phyloP scores from a whole-genome alignment of 225 moss, liverwort and hornwort species.

The Antitrichia curtipendula region DNA sequence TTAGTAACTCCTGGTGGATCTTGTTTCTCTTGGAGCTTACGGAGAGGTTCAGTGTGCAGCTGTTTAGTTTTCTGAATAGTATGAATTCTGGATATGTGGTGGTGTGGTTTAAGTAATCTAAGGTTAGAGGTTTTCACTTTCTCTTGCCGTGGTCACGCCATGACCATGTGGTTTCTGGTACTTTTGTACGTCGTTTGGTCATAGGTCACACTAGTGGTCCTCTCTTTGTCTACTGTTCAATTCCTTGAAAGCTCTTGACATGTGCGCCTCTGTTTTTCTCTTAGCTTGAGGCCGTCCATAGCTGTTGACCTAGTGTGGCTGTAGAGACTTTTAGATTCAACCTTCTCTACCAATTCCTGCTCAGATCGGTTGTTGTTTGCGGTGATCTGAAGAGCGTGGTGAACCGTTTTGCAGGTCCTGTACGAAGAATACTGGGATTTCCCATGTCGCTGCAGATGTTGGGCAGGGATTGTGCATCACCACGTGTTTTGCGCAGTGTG shows the following conservation, averaged over 20 bases:
- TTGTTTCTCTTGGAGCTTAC: not conserved
- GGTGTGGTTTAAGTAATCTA: not conserved
- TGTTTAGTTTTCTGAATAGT: not conserved
- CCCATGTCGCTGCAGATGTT: constrained; percentile 41
- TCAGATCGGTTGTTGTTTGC: not conserved
- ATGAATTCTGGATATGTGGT: not conserved
- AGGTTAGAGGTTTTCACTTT: not conserved
- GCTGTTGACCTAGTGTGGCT: not conserved
- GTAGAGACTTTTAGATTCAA: not conserved
- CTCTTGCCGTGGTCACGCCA: not conserved
- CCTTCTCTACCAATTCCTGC: not conserved
- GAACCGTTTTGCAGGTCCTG: constrained; percentile 15
- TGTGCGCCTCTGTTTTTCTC: not conserved
- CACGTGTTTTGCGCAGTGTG: constrained; percentile 25
- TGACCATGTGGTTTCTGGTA: not conserved
- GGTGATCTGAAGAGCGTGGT: not conserved
- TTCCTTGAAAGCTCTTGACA: not conserved
- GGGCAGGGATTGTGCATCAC: constrained; percentile 33
- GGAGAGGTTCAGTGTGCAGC: not conserved
- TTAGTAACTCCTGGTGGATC: not conserved
- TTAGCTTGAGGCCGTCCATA: not conserved
- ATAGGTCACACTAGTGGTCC: not conserved
- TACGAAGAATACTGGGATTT: constrained; percentile 35
- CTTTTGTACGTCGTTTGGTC: not conserved
- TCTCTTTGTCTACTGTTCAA: not conserved